Base-by-base conservation (phyloP, 345 rosid species). In the Physaria fendleri region DNA sequence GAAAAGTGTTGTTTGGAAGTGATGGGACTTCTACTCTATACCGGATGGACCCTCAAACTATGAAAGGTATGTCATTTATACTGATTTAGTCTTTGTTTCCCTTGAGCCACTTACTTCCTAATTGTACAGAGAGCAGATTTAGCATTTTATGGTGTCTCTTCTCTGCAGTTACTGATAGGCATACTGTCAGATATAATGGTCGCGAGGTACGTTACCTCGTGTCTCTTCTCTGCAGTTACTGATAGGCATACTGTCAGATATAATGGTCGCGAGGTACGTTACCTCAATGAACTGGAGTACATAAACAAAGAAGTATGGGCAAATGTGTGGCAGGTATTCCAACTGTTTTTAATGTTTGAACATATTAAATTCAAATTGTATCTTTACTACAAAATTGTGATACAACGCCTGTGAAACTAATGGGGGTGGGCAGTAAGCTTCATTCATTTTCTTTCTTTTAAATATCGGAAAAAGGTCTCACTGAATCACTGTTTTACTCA, bases 271-370 rank as follows among this genome's bases (percentile, higher is more conserved):
- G 79, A 84, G 53, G 88, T 94, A 9, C 82, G 66, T 50, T 68
- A 66, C 75, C 90, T 94, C 43, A 90, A 94, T 66, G 99, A 90
- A 65, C 81, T 90, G 37, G 99, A 94, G 78, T 90, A 77, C 70
- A 63, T 94, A 56, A 71, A 94, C 65, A 84, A 88, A 10, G 99
- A 94, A 82, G 75, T 94, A 28, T 94, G 99, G 99, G 96, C 96
- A 5, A 94, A 94, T 53, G 75, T 94, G 56, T 94, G 85, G 87
- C 80, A 70, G 97, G 99, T 94, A 79, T 34, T 55, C 3, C 56
- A 21, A 47, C 20, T 60, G 22, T 23, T 17, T 1, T 18, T 59
- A 48, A 22, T 44, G 11, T 68, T 34, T 44, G 9, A 37, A 34
- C 10, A 8, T 59, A 7, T 50, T 27, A 38, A 11, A 15, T 50